Evolutionary conservation across 2,329 filamentous ascomycete species (phyloP).

Genomic region (Massarina eburnea): DNA sequence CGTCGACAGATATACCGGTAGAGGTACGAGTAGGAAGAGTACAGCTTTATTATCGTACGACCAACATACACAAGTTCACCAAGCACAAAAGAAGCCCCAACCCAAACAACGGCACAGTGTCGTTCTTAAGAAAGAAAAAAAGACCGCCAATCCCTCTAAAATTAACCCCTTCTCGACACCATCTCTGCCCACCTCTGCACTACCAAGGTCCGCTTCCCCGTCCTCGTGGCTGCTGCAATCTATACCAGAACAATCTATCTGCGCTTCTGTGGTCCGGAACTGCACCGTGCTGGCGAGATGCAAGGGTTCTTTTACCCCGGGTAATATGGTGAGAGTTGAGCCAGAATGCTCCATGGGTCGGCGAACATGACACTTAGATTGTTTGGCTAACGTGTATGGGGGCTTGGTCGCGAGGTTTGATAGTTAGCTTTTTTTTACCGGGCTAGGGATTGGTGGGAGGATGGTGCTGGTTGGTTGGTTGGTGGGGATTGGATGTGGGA

Average conservation of each 20-base stretch:
- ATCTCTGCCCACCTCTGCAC: not conserved
- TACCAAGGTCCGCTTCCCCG: conserved; percentile 8
- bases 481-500: not conserved
- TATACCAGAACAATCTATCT: conserved; percentile 6
- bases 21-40: not conserved
- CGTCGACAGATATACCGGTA: not conserved
- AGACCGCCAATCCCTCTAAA: conserved; percentile 5
- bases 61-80: not conserved
- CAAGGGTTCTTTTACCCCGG: conserved; percentile 5
- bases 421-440: not conserved
- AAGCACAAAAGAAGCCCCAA: not conserved
- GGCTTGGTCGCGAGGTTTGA: not conserved
- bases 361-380: conserved; percentile 6
- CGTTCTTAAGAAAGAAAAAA: conserved; percentile 11
- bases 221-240: conserved; percentile 8
- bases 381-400: conserved; percentile 4
- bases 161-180: conserved; percentile 1
- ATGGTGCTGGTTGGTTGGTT: not conserved
- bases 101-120: not conserved
- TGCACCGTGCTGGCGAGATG: conserved; percentile 1
- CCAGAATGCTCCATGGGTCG: conserved; percentile 7
- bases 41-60: not conserved
- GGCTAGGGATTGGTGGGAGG: not conserved
- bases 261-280: conserved; percentile 5
- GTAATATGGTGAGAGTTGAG: conserved; percentile 8